Conservation (phyloP, 306 rosid genomes). For the Cucumis hystrix region DNA sequence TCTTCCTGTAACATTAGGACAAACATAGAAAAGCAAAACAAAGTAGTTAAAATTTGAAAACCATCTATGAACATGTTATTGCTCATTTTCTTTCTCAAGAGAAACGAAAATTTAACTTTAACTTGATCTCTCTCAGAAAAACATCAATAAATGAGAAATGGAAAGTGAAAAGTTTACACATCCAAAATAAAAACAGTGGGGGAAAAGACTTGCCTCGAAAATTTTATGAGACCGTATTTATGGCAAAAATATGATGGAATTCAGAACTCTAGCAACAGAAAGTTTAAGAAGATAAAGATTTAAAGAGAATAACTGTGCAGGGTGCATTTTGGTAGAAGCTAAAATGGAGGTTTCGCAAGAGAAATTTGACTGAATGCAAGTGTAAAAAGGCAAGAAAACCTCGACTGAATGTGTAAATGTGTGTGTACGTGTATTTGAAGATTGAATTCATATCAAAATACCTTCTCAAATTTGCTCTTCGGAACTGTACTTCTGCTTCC, state of each 20-base stretch:
- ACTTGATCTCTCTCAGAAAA: background rate
- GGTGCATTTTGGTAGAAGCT: background rate
- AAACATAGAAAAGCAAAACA: slow-evolving; percentile 7
- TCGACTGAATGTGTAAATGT: background rate
- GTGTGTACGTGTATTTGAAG: background rate
- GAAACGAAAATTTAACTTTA: background rate
- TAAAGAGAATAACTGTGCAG: background rate
- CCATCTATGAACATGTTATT: background rate
- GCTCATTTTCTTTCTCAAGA: background rate
- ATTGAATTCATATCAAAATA: slow-evolving; percentile 20
- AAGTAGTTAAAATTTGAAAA: background rate
- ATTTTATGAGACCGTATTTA: background rate
- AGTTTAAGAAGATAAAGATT: background rate
- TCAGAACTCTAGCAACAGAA: background rate
- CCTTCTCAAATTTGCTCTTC: slow-evolving; percentile 60
- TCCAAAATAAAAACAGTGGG: background rate
- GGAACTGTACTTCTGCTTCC: slow-evolving; percentile 35
- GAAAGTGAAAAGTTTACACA: background rate
- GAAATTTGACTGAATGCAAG: background rate
- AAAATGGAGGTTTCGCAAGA: background rate
- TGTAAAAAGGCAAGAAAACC: background rate
- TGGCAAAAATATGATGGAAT: background rate
- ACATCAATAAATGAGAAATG: background rate
- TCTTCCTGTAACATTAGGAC: slow-evolving; percentile 46
- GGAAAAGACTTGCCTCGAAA: background rate